Base-by-base conservation (phyloP, 1,284 basidiomycete genomes). In the Fistulinella cinereoalba region DNA sequence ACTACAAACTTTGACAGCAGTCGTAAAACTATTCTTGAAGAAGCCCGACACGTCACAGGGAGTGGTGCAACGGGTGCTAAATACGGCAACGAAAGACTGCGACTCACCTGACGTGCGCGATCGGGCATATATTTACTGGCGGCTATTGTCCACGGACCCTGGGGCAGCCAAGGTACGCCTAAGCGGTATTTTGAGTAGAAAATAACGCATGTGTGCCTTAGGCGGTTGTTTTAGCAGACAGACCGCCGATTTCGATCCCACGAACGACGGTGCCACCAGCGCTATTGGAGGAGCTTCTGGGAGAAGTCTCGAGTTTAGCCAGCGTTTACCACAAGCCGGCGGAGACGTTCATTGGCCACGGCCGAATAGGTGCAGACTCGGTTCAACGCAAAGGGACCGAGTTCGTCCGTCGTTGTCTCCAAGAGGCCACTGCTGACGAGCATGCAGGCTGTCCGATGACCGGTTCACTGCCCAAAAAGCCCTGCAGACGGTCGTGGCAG, bases 101-200 rank as follows among this genome's bases (percentile, higher is more conserved):
- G 96, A 99, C 62, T 96, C 90, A 19, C 93, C 97, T 6, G 97
- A 99, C 66, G 84, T 99, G n/a, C 79, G 96, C 38, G 96, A 99
- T 65, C 79, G 92, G 24, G 93, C 92, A 0, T 98, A 97, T 65
- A 96, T 98, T 40, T 97, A 97, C 65, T 98, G 95, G 95, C 78
- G 96, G 50, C 66, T 98, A 52, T 69, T 98, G 36, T 95, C 91
- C 10, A 92, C 92, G 29, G 96, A 99, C 67, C 88, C 92, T 2
- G 90, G 83, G 4, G 93, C 94, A 18, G 95, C 95, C 0, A 97
- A 95, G 79, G 92, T 91, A 54, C 39, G 71, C 19, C 16, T 38
- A n/a, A 31, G 36, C 2, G 10, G 11, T 13, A 10, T 38, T 12
- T 43, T 3, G 19, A n/a, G 6, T 24, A 18, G 19, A 32, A 37